Conservation (phyloP, 75 land plant species). For the Pinus taeda region DNA sequence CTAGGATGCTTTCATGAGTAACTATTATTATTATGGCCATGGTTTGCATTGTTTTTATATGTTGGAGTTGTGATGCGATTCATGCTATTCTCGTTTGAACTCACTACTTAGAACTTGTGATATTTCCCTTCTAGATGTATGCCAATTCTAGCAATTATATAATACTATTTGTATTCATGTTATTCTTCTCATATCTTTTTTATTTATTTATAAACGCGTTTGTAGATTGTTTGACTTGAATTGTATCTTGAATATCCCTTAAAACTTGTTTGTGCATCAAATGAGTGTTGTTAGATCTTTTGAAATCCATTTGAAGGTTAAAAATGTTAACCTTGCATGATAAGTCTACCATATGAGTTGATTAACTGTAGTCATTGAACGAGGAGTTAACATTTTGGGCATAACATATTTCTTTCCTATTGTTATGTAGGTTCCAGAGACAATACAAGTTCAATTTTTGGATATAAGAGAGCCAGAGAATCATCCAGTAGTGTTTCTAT, state of each 20-base stretch:
- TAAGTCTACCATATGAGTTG: neutral
- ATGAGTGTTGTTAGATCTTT: too few species aligned
- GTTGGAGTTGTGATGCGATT: too few species aligned
- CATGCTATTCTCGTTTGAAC: too few species aligned
- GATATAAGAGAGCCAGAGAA: conserved; percentile 40
- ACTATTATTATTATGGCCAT: too few species aligned
- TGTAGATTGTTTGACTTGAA: neutral
- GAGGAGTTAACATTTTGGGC: neutral
- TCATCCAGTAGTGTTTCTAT: conserved; percentile 85
- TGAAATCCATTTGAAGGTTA: too few species aligned
- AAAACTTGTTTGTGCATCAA: too few species aligned
- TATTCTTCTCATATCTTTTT: too few species aligned
- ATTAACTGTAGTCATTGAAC: neutral
- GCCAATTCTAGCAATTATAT: neutral
- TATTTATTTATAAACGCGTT: too few species aligned
- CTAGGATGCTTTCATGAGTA: too few species aligned
- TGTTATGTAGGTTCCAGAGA: conserved; percentile 67
- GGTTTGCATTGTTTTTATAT: too few species aligned
- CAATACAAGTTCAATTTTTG: conserved; percentile 41
- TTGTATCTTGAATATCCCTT: neutral
- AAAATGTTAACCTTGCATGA: neutral
- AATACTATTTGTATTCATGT: conserved; percentile 1
- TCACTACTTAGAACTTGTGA: too few species aligned
- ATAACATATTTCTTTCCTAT: neutral
- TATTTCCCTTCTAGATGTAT: too few species aligned